phyloP scores from a whole-genome alignment of 1,284 basidiomycete species.

The Testicularia cyperi region DNA sequence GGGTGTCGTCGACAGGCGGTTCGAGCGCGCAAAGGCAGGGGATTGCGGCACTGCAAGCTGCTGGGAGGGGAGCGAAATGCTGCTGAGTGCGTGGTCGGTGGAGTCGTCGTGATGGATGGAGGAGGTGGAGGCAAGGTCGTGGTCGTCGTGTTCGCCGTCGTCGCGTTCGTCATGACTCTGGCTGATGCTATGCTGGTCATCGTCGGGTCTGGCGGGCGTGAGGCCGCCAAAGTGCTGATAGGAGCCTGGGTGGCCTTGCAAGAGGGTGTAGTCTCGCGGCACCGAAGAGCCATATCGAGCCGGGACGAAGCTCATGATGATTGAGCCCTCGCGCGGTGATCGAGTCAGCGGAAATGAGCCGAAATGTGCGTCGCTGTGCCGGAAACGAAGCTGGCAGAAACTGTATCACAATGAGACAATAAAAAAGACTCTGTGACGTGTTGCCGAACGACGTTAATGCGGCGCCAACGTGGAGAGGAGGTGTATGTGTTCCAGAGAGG shows the following conservation, averaged over 20 bases:
- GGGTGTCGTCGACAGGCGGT: constrained; percentile 6
- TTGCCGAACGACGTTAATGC: too few species aligned
- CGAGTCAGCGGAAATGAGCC: too few species aligned
- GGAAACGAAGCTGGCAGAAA: too few species aligned
- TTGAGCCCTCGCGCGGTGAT: too few species aligned
- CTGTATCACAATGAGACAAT: too few species aligned
- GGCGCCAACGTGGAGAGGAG: too few species aligned
- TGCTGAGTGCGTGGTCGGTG: constrained; percentile 21
- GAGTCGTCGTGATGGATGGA: constrained; percentile 16
- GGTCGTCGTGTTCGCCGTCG: constrained; percentile 4
- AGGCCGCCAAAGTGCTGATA: constrained; percentile 35
- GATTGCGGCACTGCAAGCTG: constrained; percentile 7
- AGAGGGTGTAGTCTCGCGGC: constrained; percentile 31
- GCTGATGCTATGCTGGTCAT: neutral
- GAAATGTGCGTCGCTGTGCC: too few species aligned
- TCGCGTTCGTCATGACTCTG: neutral
- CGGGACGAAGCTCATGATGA: constrained; percentile 42
- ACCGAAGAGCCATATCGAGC: constrained; percentile 41
- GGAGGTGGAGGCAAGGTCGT: constrained; percentile 12
- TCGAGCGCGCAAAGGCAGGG: constrained; percentile 18
- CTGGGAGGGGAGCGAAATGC: constrained; percentile 26
- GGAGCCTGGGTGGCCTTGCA: constrained; percentile 34
- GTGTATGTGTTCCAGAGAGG: too few species aligned
- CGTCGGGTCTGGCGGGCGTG: constrained; percentile 1
- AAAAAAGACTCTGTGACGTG: too few species aligned